A percentile compares a stretch with the other conserved stretches of the same genome.
These are phyloP conservation scores for Zygoascus tannicola DNA, from an alignment of 805 yeast species.

Conservation along the genomic window DNA sequence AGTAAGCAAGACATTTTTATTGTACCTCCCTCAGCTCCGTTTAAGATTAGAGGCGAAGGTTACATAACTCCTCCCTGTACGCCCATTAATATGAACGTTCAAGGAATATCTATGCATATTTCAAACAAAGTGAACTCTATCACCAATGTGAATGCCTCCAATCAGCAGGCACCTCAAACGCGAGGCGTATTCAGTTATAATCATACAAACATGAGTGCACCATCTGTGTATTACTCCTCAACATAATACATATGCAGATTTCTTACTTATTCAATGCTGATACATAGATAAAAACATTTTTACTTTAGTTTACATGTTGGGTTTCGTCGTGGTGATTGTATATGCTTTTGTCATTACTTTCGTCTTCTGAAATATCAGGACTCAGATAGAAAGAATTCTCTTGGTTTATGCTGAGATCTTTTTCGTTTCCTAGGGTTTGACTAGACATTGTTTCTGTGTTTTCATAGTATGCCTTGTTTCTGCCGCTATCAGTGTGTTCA, in stretches of 20 bases:
- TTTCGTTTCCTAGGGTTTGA: too few species aligned
- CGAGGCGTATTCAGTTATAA: background rate
- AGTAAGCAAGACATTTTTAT: slow-evolving; percentile 1
- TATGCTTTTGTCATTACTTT: background rate
- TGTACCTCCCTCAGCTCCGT: slow-evolving; percentile 1
- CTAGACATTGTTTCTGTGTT: too few species aligned
- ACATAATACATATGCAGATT: background rate
- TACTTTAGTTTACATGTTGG: background rate
- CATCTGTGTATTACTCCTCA: background rate
- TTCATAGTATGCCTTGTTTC: too few species aligned
- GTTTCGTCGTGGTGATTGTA: background rate
- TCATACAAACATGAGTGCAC: slow-evolving; percentile 1
- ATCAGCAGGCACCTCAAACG: background rate
- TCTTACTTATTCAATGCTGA: background rate
- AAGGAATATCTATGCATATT: background rate
- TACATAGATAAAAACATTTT: background rate
- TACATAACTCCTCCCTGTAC: slow-evolving; percentile 19
- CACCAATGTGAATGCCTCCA: background rate
- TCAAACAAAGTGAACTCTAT: background rate
- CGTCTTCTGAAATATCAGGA: background rate
- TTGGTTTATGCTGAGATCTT: too few species aligned
- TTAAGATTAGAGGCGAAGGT: slow-evolving; percentile 8
- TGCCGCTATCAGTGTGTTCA: background rate
- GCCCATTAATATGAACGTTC: slow-evolving; percentile 19
- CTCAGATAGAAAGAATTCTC: background rate